Evolutionary conservation across 1,139 yeast species (phyloP), one percentile per base, ranked within the genome.

Genomic region (Debaryomycetaceae sp.): DNA sequence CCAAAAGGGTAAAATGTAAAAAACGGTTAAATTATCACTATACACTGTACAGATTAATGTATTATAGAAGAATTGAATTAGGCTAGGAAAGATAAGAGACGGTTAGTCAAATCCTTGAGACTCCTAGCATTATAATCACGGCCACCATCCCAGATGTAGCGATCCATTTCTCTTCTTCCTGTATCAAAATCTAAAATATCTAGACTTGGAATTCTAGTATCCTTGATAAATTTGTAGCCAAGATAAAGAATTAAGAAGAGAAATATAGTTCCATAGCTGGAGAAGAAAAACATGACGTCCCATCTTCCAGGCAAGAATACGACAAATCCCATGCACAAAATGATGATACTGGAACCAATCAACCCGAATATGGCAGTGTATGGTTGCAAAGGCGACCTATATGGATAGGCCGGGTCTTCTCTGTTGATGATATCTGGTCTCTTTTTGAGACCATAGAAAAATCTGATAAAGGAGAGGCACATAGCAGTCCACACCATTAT

Each of bases 401-500:
- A 85, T 0, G 95, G 94, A 56, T 85, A 87, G n/a, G 80, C 66
- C 33, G 75, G 74, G 51, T 81, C 86, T 47, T 80, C 72, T 48
- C 88, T 63, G 41, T 74, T 67, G 31, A 81, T 77, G 34, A 82
- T 81, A 55, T 82, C 87, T 0, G 86, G 86, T 39, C 94, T 65
- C 39, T 75, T 60, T 48, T 78, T 70, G 44, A 87, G 63, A 0
- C 91, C 95, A 49, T 75, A 74, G 58, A 75, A 83, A 52, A 86
- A 87, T 40, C 96, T 63, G 26, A 86, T 62, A 53, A 75, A 87
- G 2, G 92, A 75, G 14, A 86, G 59, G 49, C 88, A 81, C 85
- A 87, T 83, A 5, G 91, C 87, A 42, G 82, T 78, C 95, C 95
- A 87, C 38, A 83, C 86, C 28, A 87, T 59, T 40, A 86, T 73